These are phyloP conservation scores for Mortierella polycephala DNA, from an alignment of 371 early-diverging fungal genomes.

Conservation along the genomic window DNA sequence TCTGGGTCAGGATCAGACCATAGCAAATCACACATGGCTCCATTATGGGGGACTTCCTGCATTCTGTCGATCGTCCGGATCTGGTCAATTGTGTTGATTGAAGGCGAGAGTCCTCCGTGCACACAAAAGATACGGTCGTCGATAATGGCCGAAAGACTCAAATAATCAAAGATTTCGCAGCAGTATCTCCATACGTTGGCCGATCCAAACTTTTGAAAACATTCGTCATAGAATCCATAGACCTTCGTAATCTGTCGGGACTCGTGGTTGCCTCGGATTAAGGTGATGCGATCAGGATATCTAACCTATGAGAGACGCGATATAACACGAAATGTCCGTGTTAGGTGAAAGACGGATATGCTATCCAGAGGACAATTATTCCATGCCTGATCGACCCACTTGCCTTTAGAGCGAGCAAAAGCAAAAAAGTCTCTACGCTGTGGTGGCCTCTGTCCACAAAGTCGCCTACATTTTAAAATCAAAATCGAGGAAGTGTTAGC, in stretches of 20 bases:
- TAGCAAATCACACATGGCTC: slow-evolving; percentile 98
- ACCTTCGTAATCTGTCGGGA: slow-evolving; percentile 98
- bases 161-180: slow-evolving; percentile 98
- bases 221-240: slow-evolving; percentile 99
- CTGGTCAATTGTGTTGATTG: slow-evolving; percentile 95
- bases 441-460: slow-evolving; percentile 99
- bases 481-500: background rate
- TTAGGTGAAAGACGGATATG: background rate
- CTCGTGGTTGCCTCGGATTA: slow-evolving; percentile 99
- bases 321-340: background rate
- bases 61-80: slow-evolving; percentile 97
- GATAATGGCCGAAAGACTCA: slow-evolving; percentile 94
- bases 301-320: slow-evolving; percentile 67
- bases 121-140: slow-evolving; percentile 97
- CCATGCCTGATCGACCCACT: background rate
- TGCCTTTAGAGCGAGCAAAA: slow-evolving; percentile 96
- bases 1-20: slow-evolving; percentile 99
- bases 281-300: slow-evolving; percentile 94
- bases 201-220: slow-evolving; percentile 97
- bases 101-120: slow-evolving; percentile 98
- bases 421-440: slow-evolving; percentile 98
- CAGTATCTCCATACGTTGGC: slow-evolving; percentile 98
- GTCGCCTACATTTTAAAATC: slow-evolving; percentile 76
- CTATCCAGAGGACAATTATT: too few relatives aligned
- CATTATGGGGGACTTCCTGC: slow-evolving; percentile 99